Evolutionary conservation across 164 flowering plant species (phyloP).

Genomic region (Aristolochia fimbriata): DNA sequence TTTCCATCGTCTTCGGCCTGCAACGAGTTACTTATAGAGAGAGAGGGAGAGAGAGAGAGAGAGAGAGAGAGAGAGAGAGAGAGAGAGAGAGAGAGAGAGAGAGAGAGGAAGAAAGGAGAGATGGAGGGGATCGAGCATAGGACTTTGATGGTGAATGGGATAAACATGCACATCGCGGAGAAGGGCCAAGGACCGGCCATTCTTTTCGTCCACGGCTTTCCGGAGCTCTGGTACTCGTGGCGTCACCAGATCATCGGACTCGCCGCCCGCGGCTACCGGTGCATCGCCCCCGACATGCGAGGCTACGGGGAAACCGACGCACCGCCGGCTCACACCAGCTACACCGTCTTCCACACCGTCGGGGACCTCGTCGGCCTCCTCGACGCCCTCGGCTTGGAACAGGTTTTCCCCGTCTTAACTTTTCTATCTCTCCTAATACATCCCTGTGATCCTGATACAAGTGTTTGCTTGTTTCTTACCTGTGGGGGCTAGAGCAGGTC

Average conservation of each 20-base stretch:
- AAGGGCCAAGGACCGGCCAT: conserved; percentile 25
- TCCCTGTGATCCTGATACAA: too few species aligned
- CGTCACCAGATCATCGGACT: conserved; percentile 30
- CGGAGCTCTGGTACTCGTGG: conserved; percentile 38
- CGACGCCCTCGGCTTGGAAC: conserved; percentile 33
- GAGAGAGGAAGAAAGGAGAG: background rate
- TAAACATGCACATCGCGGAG: conserved; percentile 35
- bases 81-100: too few species aligned
- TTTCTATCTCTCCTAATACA: background rate
- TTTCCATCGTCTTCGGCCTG: too few species aligned
- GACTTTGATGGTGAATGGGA: conserved; percentile 25
- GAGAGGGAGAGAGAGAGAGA: too few species aligned
- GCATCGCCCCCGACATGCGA: conserved; percentile 39
- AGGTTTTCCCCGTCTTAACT: conserved; percentile 22
- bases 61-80: too few species aligned
- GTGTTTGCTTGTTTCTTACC: background rate
- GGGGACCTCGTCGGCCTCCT: conserved; percentile 61
- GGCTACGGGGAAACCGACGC: conserved; percentile 46
- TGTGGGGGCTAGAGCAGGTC: conserved; percentile 24
- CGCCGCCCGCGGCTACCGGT: conserved; percentile 28
- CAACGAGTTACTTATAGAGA: too few species aligned
- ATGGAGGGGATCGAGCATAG: conserved; percentile 9
- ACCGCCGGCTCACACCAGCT: conserved; percentile 18
- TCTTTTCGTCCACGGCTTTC: conserved; percentile 32
- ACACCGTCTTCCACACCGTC: conserved; percentile 42